A percentile compares a stretch with the other conserved stretches of the same genome.
phyloP scores from a whole-genome alignment of 2,329 filamentous ascomycete genomes.

The Monosporascus sp. region DNA sequence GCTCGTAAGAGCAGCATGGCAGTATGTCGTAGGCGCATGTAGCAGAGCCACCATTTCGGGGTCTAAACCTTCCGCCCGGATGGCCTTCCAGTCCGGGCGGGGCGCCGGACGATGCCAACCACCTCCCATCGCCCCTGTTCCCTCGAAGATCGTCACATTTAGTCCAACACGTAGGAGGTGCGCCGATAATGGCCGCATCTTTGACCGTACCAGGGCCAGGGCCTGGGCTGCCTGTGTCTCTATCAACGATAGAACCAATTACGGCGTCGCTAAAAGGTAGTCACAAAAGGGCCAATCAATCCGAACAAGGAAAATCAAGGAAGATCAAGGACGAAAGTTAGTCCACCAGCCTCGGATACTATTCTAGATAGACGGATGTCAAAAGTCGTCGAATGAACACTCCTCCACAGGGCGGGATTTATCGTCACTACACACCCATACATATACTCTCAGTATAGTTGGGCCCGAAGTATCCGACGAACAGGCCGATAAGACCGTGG shows the following conservation, averaged over 20 bases:
- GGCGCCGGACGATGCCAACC: conserved; percentile 58
- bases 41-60: conserved; percentile 24
- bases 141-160: conserved; percentile 58
- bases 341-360: too few species aligned
- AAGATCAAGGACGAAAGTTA: too few species aligned
- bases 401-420: too few species aligned
- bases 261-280: too few species aligned
- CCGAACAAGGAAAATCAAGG: too few species aligned
- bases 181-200: conserved; percentile 58
- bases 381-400: too few species aligned
- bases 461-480: too few species aligned
- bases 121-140: conserved; percentile 53
- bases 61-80: conserved; percentile 15
- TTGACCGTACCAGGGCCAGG: conserved; percentile 13
- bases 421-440: too few species aligned
- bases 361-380: too few species aligned
- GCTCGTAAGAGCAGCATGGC: conserved; percentile 57
- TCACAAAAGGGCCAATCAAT: too few species aligned
- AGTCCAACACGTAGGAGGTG: conserved; percentile 55
- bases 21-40: conserved; percentile 47
- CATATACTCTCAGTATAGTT: too few species aligned
- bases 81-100: conserved; percentile 14
- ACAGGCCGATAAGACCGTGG: too few species aligned
- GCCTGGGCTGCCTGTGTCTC: neutral
- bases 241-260: conserved; percentile 13